phyloP scores from a whole-genome alignment of 176 grass and related monocot species.

The Poa pratensis region DNA sequence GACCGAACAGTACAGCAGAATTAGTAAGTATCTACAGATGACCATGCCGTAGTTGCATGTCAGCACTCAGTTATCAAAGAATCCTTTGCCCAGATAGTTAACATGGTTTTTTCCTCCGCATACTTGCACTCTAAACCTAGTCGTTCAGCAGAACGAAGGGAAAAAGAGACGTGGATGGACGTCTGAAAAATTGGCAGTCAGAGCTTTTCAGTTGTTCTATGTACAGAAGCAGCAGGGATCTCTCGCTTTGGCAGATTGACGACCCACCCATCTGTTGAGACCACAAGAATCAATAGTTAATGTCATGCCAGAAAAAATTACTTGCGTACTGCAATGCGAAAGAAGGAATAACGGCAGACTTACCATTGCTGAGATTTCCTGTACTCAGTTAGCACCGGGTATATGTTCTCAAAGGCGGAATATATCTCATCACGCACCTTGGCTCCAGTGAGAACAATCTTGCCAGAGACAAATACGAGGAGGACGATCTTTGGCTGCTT shows the following conservation, averaged over 20 bases:
- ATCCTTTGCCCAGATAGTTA: not conserved
- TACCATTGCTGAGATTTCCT: constrained; percentile 59
- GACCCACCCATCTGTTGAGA: constrained; percentile 20
- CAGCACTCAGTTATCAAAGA: not conserved
- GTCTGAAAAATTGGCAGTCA: constrained; percentile 30
- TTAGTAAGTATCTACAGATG: not conserved
- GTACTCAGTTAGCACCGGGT: constrained; percentile 64
- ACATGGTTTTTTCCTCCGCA: not conserved
- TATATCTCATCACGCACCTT: constrained; percentile 62
- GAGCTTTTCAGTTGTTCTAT: constrained; percentile 1
- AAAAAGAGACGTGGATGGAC: not conserved
- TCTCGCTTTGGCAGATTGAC: not conserved
- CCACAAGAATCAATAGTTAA: not conserved
- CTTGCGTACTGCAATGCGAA: not conserved
- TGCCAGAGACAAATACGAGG: constrained; percentile 78
- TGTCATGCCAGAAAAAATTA: not conserved
- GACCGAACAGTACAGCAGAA: not conserved
- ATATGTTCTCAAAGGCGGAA: constrained; percentile 71
- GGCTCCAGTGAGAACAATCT: constrained; percentile 71
- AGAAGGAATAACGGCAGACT: not conserved
- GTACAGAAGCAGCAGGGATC: constrained; percentile 20
- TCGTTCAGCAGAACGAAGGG: not conserved
- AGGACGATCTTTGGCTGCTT: constrained; percentile 71
- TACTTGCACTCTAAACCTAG: constrained; percentile 23
- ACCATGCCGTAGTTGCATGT: not conserved